Conservation (phyloP, 371 early-diverging fungal species). For the Apophysomyces sp. region DNA sequence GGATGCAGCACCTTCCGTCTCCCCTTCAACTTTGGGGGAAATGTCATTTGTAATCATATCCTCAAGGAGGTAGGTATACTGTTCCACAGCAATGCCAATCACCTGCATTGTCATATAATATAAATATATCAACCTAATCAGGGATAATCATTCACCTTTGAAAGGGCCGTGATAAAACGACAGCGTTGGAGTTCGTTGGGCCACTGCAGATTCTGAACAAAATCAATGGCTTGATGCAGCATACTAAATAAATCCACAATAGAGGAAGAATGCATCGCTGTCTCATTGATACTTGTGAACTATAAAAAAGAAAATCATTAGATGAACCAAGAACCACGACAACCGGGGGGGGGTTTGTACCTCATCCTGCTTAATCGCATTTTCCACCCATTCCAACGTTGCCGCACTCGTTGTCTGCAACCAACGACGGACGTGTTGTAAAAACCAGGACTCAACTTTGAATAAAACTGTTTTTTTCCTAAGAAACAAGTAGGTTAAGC, state of each 20-base stretch:
- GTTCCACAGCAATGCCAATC: slow-evolving; percentile 52
- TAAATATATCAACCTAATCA: slow-evolving; percentile 33
- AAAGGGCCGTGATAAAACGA: slow-evolving; percentile 67
- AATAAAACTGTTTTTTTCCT: slow-evolving; percentile 51
- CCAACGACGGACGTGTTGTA: slow-evolving; percentile 61
- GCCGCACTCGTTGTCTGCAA: slow-evolving; percentile 53
- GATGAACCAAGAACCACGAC: background rate
- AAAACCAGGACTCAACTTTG: slow-evolving; percentile 67
- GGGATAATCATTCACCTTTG: slow-evolving; percentile 47
- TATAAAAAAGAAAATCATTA: slow-evolving; percentile 24
- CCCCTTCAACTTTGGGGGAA: slow-evolving; percentile 13
- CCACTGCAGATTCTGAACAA: slow-evolving; percentile 74
- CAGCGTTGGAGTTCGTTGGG: slow-evolving; percentile 71
- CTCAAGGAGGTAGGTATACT: slow-evolving; percentile 49
- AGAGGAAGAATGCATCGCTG: slow-evolving; percentile 76
- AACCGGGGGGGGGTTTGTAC: slow-evolving; percentile 24
- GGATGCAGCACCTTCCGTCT: slow-evolving; percentile 9
- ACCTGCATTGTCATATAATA: slow-evolving; percentile 32
- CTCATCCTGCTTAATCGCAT: slow-evolving; percentile 64
- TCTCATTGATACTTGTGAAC: slow-evolving; percentile 60
- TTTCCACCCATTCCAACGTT: slow-evolving; percentile 61
- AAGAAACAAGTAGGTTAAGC: background rate
- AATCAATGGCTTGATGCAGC: slow-evolving; percentile 75
- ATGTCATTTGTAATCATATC: slow-evolving; percentile 41
- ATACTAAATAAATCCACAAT: slow-evolving; percentile 77